Base-by-base conservation (phyloP, 2,329 filamentous ascomycete species). In the Coniochaeta sp. region DNA sequence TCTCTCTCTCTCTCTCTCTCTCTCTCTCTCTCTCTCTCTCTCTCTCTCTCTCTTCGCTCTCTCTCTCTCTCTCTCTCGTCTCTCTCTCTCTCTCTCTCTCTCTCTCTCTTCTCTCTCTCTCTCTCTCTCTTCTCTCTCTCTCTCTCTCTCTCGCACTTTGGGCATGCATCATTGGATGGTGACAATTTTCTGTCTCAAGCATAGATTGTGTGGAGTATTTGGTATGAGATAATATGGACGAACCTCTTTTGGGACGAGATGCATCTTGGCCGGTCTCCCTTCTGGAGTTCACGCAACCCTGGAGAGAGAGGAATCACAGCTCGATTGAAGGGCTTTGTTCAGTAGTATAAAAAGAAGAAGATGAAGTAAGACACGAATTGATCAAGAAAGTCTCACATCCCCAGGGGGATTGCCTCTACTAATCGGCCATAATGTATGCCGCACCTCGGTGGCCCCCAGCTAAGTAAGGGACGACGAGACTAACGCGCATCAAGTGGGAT, bases 221-320 rank as follows among this genome's bases (percentile, higher is more conserved):
- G n/a, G n/a, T n/a, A n/a, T 62, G 59, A 59, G 47, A 55, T 32
- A 47, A 26, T 34, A 52, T 34, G 40, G 57, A 59, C 28, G 55
- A 62, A 73, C 72, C 71, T 74, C 72, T 67, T 69, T 71, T 16
- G 72, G 72, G 12, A 71, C 66, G 19, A 74, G 67, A 72, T 72
- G 71, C 72, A 74, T 74, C 57, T 62, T 67, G 62, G n/a, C 54
- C 2, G 28, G 17, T 26, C 38, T 32, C 24, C 47, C 19, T 28
- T 52, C 17, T n/a, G 32, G 19, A 34, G 38, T 47, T 47, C 42
- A 47, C 8, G 24, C 19, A 47, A 47, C 24, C 8, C 5, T 14
- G 30, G 30, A 32, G 30, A 32, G 14, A 14, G 12, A 16, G 4
- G 34, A 7, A 38, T 38, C 14, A 38, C 10, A 12, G 34, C 34